These are phyloP conservation scores for Auriscalpium microsporum DNA, from an alignment of 768 basidiomycete species.

Conservation along the genomic window DNA sequence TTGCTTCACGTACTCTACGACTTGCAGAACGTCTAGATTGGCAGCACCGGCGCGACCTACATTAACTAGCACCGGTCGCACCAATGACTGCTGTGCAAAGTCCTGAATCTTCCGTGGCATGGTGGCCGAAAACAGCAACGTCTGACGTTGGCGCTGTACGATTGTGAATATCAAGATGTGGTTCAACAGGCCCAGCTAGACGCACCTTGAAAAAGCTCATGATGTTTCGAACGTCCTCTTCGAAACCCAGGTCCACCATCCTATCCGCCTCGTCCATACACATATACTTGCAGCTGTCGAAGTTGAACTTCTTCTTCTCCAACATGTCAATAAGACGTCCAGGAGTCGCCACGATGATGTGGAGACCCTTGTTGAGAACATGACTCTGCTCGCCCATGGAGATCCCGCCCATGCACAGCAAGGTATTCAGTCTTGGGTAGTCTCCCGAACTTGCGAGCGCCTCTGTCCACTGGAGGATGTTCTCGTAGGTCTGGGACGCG, in stretches of 20 bases:
- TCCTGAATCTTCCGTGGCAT: constrained; percentile 99
- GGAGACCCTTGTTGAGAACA: constrained; percentile 82
- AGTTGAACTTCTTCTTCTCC: constrained; percentile 88
- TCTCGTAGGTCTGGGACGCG: constrained; percentile 95
- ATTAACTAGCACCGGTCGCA: constrained; percentile 90
- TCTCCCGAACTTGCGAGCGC: constrained; percentile 70
- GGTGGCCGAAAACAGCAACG: constrained; percentile 93
- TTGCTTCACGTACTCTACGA: constrained; percentile 98
- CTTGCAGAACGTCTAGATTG: constrained; percentile 90
- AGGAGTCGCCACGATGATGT: constrained; percentile 95
- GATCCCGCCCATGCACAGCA: constrained; percentile 96
- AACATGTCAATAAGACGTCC: constrained; percentile 97
- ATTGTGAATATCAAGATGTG: background rate
- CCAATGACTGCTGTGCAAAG: constrained; percentile 94
- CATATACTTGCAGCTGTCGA: constrained; percentile 90
- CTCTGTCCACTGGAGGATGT: constrained; percentile 77
- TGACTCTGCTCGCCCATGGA: constrained; percentile 98
- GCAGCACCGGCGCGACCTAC: constrained; percentile 98
- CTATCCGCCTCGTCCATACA: constrained; percentile 99
- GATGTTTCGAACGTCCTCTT: constrained; percentile 97
- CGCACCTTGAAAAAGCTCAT: constrained; percentile 97
- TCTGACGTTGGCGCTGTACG: constrained; percentile 88
- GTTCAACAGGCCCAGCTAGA: background rate
- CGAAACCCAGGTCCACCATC: constrained; percentile 98
- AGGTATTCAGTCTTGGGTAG: constrained; percentile 79